Percentiles rank a stretch among this genome's conserved stretches.
Evolutionary conservation across 2,329 filamentous ascomycete species (phyloP).

Genomic region (Penicillium sp.): DNA sequence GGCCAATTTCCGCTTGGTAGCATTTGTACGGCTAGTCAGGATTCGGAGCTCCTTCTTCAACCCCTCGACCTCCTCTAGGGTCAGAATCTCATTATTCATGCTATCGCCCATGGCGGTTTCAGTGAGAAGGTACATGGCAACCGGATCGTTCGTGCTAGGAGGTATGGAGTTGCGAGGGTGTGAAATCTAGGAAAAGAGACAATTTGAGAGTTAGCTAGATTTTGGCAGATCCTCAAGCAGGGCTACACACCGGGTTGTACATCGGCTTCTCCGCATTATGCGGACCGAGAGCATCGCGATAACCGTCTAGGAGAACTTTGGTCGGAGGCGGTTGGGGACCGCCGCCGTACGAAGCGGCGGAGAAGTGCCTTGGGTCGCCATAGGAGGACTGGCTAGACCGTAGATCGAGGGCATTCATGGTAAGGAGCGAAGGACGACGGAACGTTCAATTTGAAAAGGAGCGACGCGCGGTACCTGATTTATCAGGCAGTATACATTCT

Average conservation of each 20-base stretch:
- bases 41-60: slow-evolving; percentile 84
- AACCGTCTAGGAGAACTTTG: slow-evolving; percentile 63
- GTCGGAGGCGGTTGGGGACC: slow-evolving; percentile 38
- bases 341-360: slow-evolving; percentile 41
- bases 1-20: slow-evolving; percentile 78
- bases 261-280: slow-evolving; percentile 60
- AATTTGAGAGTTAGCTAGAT: neutral
- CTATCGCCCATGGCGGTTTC: slow-evolving; percentile 93
- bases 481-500: slow-evolving; percentile 26
- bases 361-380: slow-evolving; percentile 45
- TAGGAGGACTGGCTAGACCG: slow-evolving; percentile 49
- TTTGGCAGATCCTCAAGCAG: neutral
- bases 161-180: slow-evolving; percentile 43
- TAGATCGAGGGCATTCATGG: slow-evolving; percentile 42
- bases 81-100: slow-evolving; percentile 80
- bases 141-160: slow-evolving; percentile 58
- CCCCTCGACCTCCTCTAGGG: slow-evolving; percentile 87
- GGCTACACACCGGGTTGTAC: slow-evolving; percentile 61
- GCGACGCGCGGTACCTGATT: slow-evolving; percentile 4
- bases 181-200: slow-evolving; percentile 51
- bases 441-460: slow-evolving; percentile 2
- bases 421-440: slow-evolving; percentile 22
- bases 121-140: slow-evolving; percentile 88
- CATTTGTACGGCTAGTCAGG: slow-evolving; percentile 77
- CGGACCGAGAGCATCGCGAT: slow-evolving; percentile 61